Evolutionary conservation across 2,329 filamentous ascomycete genomes (phyloP), one percentile per base, ranked within the genome.

Genomic region (Claviceps maximensis): DNA sequence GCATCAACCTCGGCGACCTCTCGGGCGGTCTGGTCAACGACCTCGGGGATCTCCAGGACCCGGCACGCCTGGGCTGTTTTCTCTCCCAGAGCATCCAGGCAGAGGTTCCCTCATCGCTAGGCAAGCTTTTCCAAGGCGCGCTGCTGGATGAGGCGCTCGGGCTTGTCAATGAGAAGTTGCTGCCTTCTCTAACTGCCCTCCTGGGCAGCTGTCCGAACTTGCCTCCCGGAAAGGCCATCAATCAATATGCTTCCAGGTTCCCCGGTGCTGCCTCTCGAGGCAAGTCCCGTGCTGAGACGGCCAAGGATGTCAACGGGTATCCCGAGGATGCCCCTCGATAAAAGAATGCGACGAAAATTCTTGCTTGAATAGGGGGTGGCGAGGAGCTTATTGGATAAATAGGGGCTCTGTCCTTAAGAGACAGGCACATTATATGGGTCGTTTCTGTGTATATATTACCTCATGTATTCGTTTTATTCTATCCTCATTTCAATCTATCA

Each of bases 11-110:
- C 5, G 54, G 56, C 2, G 61, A 74, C 49, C n/a, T 76, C 13
- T 73, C 74, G 0, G 67, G 69, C 13, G 73, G 72, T 12, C 62
- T 76, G 0, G 69, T 71, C 56, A 75, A 73, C 55, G 52, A 62
- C 5, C 1, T 25, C 10, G 49, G n/a, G 2, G 49, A 51, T 45
- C 23, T 51, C 38, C 49, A 51, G 21, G 49, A 51, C 29, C 49
- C 49, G 9, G 38, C 41, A 13, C 23, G 49, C n/a, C 49, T 51
- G 13, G 38, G 49, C 10, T 51, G 49, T 10, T 51, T 51, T 27
- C 47, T 52, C 19, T 31, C 50, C n/a, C 53, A 54, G 31, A 54
- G 48, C 38, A 54, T 54, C 27, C 53, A 52, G 44, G 53, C 53
- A 2, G 53, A 54, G 36, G 53, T 50, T n/a, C 49, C 53, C 4